Evolutionary conservation across 441 rosid genomes (phyloP).

Genomic region (Manihot esculenta): DNA sequence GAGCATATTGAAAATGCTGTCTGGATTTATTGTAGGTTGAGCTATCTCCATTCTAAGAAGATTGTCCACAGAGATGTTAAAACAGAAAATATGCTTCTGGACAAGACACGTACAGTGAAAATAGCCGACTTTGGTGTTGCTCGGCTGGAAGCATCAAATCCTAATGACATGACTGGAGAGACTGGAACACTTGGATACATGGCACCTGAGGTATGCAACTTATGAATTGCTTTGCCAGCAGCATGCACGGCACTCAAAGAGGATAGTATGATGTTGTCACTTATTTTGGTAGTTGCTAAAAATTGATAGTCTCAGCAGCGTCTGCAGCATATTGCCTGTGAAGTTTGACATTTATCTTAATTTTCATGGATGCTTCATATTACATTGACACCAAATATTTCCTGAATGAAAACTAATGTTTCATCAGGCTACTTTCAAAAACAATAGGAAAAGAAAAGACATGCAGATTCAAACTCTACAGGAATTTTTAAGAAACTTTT

Average conservation of each 20-base stretch:
- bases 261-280: not conserved
- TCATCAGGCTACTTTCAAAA: not conserved
- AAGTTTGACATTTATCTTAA: not conserved
- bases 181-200: conserved; percentile 98
- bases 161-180: conserved; percentile 97
- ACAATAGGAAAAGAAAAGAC: not conserved
- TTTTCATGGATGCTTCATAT: not conserved
- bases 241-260: not conserved
- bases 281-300: not conserved
- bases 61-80: conserved; percentile 97
- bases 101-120: conserved; percentile 76
- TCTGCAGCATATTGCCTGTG: not conserved
- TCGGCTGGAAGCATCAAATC: conserved; percentile 88
- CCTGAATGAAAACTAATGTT: not conserved
- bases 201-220: conserved; percentile 86
- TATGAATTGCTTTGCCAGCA: not conserved
- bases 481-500: not conserved
- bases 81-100: conserved; percentile 94
- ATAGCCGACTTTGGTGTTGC: conserved; percentile 98
- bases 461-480: not conserved
- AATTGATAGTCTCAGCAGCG: not conserved
- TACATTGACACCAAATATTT: not conserved
- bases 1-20: conserved; percentile 16
- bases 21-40: conserved; percentile 50
- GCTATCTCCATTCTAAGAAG: conserved; percentile 89